phyloP scores from a whole-genome alignment of 2,329 filamentous ascomycete species.

The Colletotrichum tamarilloi region DNA sequence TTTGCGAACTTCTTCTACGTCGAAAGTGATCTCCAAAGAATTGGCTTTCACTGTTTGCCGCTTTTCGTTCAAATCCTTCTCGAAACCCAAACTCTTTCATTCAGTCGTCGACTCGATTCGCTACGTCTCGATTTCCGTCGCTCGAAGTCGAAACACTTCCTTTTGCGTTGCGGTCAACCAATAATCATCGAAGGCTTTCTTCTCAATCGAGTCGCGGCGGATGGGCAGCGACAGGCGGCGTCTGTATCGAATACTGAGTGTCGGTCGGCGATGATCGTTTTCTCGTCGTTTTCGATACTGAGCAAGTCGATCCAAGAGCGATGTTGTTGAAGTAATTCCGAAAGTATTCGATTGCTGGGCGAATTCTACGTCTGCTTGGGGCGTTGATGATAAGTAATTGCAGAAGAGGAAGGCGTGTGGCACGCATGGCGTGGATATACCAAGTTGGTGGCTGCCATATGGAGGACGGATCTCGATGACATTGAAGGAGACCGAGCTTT shows the following conservation, averaged over 20 bases:
- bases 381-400: conserved; percentile 18
- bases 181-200: not conserved
- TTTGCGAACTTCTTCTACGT: not conserved
- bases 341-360: not conserved
- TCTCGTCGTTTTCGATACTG: not conserved
- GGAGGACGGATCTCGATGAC: conserved; percentile 37
- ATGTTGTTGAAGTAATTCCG: not conserved
- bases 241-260: not conserved
- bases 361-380: not conserved
- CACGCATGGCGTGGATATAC: conserved; percentile 36
- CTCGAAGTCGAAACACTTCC: conserved; percentile 30
- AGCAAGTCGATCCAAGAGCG: not conserved
- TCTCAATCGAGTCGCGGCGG: not conserved
- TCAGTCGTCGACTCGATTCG: conserved; percentile 2
- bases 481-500: conserved; percentile 36
- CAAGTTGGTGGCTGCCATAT: conserved; percentile 26
- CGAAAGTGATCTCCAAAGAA: not conserved
- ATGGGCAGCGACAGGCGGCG: not conserved
- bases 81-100: conserved; percentile 7
- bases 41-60: not conserved
- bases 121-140: not conserved
- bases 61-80: not conserved
- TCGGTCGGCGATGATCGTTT: not conserved
- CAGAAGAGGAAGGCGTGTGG: conserved; percentile 18
- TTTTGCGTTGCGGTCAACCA: not conserved